Evolutionary conservation across 2,329 filamentous ascomycete species (phyloP), one percentile per base, ranked within the genome.

Genomic region (Curvularia hawaiiensis): DNA sequence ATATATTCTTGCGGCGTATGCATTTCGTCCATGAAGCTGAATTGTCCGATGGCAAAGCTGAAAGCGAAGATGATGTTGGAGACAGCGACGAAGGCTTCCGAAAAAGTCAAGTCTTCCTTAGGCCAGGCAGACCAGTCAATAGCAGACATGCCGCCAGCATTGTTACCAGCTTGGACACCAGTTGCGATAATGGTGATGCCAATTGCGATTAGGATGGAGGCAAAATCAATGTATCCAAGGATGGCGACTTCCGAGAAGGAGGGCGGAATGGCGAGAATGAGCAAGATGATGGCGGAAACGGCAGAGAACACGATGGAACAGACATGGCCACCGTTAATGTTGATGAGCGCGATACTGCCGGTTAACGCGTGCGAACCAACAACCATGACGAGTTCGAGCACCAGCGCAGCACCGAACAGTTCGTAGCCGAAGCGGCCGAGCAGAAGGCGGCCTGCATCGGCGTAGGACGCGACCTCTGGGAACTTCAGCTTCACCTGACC

Each of bases 31-130:
- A 61, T 61, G 40, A 61, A 61, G 45, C 43, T 49, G 45, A 61
- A 61, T 26, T 61, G 58, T 9, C 58, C 58, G 7, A 61, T 61
- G 52, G 58, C 58, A 35, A 61, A 61, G 20, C 55, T 58, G 52
- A 61, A 61, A 7, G 58, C 58, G 45, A 61, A 61, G 58, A 61
- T 61, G 52, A 61, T 53, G 52, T 61, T 61, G 39, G 51, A 55
- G 14, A 61, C 58, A 22, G 58, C 58, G 14, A 61, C 58, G 28
- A 61, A 61, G 33, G 55, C 58, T 44, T 61, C 58, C 16, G 58
- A 61, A 41, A 61, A 61, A 30, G 14, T 50, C 8, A 61, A 49
- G 39, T 58, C 40, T 11, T 58, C 55, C 16, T 58, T 58, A n/a
- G 58, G 58, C 58, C 58, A 61, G 3, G 58, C 58, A n/a, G 55